A percentile compares a stretch with the other conserved stretches of the same genome.
Evolutionary conservation across 345 rosid species (phyloP).

Genomic region (Moricandia arvensis): DNA sequence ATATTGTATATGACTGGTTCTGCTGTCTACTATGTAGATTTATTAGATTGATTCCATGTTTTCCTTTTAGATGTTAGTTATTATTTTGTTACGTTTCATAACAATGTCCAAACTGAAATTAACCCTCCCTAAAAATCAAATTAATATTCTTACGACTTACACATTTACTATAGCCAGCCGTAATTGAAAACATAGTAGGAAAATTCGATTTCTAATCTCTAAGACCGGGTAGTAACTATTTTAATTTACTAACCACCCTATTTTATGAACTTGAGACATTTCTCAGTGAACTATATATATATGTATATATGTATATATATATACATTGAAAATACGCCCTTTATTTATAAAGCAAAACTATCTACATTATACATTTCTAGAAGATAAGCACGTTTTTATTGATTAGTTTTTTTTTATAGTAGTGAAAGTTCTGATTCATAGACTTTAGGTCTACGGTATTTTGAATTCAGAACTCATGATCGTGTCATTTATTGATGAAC

Average conservation of each 20-base stretch:
- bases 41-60: slow-evolving; percentile 3
- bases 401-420: neutral
- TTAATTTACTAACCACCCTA: neutral
- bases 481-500: neutral
- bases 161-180: neutral
- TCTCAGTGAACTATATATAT: neutral
- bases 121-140: neutral
- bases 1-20: neutral
- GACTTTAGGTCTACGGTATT: neutral
- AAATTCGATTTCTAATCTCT: neutral
- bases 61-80: neutral
- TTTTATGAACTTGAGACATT: neutral
- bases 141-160: neutral
- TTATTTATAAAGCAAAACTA: neutral
- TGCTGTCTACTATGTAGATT: neutral
- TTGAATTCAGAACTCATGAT: neutral
- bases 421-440: too few relatives aligned
- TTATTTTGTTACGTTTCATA: neutral
- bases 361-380: neutral
- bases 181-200: neutral
- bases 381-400: neutral
- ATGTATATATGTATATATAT: too few relatives aligned
- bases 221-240: neutral
- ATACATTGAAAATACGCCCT: neutral
- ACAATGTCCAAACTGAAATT: neutral